Evolutionary conservation across 164 flowering plant species (phyloP).

Genomic region (Vitis vinifera): DNA sequence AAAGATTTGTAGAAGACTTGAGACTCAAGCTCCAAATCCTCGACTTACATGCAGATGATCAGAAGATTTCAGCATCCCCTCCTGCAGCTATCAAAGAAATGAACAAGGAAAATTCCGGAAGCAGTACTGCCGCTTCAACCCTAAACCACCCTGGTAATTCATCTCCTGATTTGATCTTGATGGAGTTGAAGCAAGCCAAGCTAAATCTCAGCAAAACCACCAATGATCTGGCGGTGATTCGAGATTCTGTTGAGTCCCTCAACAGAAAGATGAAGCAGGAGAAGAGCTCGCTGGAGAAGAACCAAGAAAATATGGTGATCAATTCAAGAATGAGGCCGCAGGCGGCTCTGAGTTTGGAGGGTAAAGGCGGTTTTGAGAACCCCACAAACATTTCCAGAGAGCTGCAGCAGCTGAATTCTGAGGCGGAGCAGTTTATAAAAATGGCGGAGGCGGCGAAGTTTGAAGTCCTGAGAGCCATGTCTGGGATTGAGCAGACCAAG

Average conservation of each 20-base stretch:
- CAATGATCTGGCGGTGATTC: conserved; percentile 49
- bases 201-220: conserved; percentile 48
- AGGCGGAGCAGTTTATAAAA: conserved; percentile 42
- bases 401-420: conserved; percentile 25
- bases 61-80: not conserved
- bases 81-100: conserved; percentile 22
- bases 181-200: conserved; percentile 62
- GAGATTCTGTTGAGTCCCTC: conserved; percentile 48
- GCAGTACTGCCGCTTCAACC: no score
- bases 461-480: conserved; percentile 36
- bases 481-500: conserved; percentile 35
- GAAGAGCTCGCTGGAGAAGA: conserved; percentile 31
- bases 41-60: conserved; percentile 3
- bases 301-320: conserved; percentile 14
- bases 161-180: conserved; percentile 41
- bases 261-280: conserved; percentile 48
- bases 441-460: conserved; percentile 40
- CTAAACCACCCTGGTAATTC: not conserved
- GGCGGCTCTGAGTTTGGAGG: conserved; percentile 9
- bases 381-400: conserved; percentile 18
- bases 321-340: conserved; percentile 6
- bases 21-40: conserved; percentile 39
- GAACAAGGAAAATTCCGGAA: conserved; percentile 14
- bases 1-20: conserved; percentile 48
- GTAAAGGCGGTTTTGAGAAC: conserved; percentile 1